A percentile compares a stretch with the other conserved stretches of the same genome.
These are phyloP conservation scores for Blastosporella zonata DNA, from an alignment of 1,284 basidiomycete species.

Conservation along the genomic window DNA sequence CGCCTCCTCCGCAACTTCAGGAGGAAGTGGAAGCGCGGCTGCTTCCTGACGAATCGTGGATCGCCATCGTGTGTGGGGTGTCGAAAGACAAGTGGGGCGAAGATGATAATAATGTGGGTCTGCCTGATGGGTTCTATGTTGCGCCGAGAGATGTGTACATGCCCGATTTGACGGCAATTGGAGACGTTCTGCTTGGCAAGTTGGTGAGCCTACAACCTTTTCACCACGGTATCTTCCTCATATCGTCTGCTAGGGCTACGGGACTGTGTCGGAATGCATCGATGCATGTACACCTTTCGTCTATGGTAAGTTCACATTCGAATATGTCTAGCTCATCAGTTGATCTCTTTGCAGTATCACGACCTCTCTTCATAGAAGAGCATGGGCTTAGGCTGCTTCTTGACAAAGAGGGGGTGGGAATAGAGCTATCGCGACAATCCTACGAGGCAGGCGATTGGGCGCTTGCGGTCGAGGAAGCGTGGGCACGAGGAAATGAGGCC, in stretches of 20 bases:
- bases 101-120: constrained; percentile 35
- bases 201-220: constrained; percentile 37
- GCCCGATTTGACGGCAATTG: constrained; percentile 72
- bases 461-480: constrained; percentile 52
- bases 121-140: constrained; percentile 72
- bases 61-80: constrained; percentile 75
- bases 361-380: constrained; percentile 78
- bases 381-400: constrained; percentile 68
- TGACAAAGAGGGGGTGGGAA: constrained; percentile 55
- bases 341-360: constrained; percentile 46
- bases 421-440: constrained; percentile 57
- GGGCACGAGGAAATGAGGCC: constrained; percentile 39
- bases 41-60: constrained; percentile 46
- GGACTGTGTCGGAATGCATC: constrained; percentile 70
- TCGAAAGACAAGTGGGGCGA: constrained; percentile 54
- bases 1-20: not conserved
- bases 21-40: constrained; percentile 1
- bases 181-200: constrained; percentile 77
- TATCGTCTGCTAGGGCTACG: constrained; percentile 53
- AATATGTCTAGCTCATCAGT: constrained; percentile 2
- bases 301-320: constrained; percentile 43
- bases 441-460: constrained; percentile 76
- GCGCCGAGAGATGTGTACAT: constrained; percentile 76
- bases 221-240: constrained; percentile 1
- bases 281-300: constrained; percentile 72